Conservation (phyloP, 2,329 filamentous ascomycete genomes). For the Diaporthe longicolla region DNA sequence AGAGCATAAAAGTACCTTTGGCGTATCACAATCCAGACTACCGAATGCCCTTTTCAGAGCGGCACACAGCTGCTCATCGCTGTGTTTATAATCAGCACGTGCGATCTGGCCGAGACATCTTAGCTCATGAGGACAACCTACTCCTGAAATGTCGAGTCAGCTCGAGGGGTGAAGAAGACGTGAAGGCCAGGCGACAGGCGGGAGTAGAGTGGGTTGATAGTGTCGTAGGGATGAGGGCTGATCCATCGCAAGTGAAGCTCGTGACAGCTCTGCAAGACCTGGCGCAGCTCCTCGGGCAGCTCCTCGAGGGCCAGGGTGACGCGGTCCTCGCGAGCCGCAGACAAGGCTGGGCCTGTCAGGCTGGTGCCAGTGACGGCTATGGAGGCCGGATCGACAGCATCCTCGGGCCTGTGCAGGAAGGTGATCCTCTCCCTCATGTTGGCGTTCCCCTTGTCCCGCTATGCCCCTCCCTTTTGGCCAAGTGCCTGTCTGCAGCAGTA, state of each 20-base stretch:
- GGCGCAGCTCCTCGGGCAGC: conserved; percentile 76
- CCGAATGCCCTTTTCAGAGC: conserved; percentile 52
- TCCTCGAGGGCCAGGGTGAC: conserved; percentile 81
- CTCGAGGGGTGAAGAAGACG: conserved; percentile 78
- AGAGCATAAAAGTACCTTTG: conserved; percentile 48
- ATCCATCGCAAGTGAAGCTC: conserved; percentile 87
- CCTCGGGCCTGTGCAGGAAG: conserved; percentile 77
- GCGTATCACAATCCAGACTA: conserved; percentile 52
- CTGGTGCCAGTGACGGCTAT: conserved; percentile 70
- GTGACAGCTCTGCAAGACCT: conserved; percentile 73
- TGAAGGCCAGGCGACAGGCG: conserved; percentile 86
- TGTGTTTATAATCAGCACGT: conserved; percentile 38
- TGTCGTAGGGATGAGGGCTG: conserved; percentile 68
- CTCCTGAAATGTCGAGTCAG: conserved; percentile 50
- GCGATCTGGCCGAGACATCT: conserved; percentile 6
- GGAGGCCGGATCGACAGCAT: conserved; percentile 74
- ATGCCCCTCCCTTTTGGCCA: neutral
- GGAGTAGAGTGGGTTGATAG: conserved; percentile 79
- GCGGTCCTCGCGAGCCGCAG: conserved; percentile 83
- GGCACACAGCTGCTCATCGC: conserved; percentile 49
- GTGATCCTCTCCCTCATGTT: conserved; percentile 84
- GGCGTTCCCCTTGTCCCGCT: neutral
- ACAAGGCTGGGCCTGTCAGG: conserved; percentile 69
- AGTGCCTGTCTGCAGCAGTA: neutral
- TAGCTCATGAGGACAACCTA: conserved; percentile 43